A percentile compares a stretch with the other conserved stretches of the same genome.
Evolutionary conservation across 192 early-diverging fungal species (phyloP).

Genomic region (Dissophora globulifera): DNA sequence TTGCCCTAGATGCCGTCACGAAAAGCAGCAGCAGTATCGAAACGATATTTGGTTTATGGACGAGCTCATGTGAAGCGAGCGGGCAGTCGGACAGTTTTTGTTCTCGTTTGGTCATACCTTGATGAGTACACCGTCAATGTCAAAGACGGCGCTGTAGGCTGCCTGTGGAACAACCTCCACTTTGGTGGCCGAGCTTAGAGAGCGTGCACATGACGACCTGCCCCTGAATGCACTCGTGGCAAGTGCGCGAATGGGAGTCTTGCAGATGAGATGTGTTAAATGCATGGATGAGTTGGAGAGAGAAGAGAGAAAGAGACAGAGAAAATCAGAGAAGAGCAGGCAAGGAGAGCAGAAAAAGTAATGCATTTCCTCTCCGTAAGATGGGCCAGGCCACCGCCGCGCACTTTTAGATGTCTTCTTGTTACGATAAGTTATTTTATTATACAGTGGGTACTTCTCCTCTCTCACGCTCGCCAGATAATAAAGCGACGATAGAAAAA

Average conservation of each 20-base stretch:
- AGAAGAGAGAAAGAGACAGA: background rate
- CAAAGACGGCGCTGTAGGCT: constrained; percentile 67
- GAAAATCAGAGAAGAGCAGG: background rate
- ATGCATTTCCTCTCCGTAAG: too few relatives aligned
- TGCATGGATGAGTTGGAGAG: background rate
- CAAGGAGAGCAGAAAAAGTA: too few relatives aligned
- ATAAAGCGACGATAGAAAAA: too few relatives aligned
- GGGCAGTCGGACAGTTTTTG: too few relatives aligned
- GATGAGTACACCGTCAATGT: constrained; percentile 91
- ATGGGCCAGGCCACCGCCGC: too few relatives aligned
- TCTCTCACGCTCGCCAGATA: too few relatives aligned
- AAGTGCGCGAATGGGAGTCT: constrained; percentile 21
- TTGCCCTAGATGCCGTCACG: constrained; percentile 77
- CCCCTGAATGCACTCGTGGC: background rate
- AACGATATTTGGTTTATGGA: too few relatives aligned
- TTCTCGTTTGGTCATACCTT: constrained; percentile 56
- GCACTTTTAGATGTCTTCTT: too few relatives aligned
- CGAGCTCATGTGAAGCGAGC: too few relatives aligned
- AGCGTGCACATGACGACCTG: background rate
- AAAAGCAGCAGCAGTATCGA: too few relatives aligned
- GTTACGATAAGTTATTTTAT: background rate
- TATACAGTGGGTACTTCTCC: background rate
- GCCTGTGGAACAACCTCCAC: constrained; percentile 19
- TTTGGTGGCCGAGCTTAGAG: background rate
- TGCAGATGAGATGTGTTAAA: background rate